Evolutionary conservation across 2,329 filamentous ascomycete species (phyloP), one percentile per base, ranked within the genome.

Genomic region (Escovopsis sp.): DNA sequence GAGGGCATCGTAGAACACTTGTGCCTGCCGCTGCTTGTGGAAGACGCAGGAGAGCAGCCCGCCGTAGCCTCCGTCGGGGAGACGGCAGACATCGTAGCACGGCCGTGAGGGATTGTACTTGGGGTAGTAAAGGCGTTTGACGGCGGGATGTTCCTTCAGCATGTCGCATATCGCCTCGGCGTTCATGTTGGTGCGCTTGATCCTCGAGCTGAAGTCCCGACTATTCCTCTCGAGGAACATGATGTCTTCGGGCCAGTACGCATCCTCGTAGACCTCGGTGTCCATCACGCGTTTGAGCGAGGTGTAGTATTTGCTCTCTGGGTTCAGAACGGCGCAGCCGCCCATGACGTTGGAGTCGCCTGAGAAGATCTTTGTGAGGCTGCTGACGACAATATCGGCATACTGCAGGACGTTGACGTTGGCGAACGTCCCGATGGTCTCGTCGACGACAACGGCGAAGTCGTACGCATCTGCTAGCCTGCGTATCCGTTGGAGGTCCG

Each of bases 271-370:
- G 6, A 45, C 35, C 35, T 83, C 74, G 8, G 60, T 57, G 5
- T 64, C 62, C 57, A 84, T 74, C n/a, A 70, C 68, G 5, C 66
- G 56, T 56, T 86, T 89, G n/a, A 98, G 61, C 1, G 63, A 51
- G 3, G 58, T 42, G 58, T 94, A 94, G 62, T 81, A 82, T 37
- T 65, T 75, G n/a, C 79, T 68, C 43, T 79, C 73, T 1, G 74
- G 74, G 53, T 80, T 80, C 37, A 80, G 57, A 41, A 80, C 74
- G 37, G 71, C 64, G 48, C 80, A 83, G 43, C 91, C 91, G 44
- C 88, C 91, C 89, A 96, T 96, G 50, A 98, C 91, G 59, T 98
- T 96, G 59, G 85, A 91, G 61, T 95, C 91, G 39, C 91, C 91
- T 43, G 86, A 94, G 64, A 98, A 98, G 41, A 96, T 82, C 61